phyloP scores from a whole-genome alignment of 116 monocot genomes.

The Trichopus zeylanicus region DNA sequence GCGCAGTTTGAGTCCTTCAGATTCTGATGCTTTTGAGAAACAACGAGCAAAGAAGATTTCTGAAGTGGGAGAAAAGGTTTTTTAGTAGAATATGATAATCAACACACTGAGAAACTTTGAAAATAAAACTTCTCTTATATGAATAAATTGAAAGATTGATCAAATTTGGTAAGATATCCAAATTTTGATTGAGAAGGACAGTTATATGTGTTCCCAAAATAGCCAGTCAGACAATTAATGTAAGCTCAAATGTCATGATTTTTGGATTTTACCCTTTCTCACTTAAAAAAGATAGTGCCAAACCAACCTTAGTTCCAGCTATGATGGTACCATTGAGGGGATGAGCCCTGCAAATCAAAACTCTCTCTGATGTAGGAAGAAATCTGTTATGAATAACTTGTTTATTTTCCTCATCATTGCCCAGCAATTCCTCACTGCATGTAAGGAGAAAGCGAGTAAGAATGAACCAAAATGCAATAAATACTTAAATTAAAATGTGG shows the following conservation, averaged over 20 bases:
- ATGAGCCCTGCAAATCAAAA: constrained; percentile 51
- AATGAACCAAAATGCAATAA: neutral
- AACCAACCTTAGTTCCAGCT: constrained; percentile 62
- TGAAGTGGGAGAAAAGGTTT: constrained; percentile 8
- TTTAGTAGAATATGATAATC: neutral
- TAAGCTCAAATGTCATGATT: neutral
- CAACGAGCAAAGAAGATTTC: constrained; percentile 29
- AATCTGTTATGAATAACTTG: constrained; percentile 20
- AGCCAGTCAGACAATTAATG: neutral
- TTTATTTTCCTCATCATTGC: constrained; percentile 7
- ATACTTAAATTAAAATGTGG: neutral
- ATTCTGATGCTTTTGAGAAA: constrained; percentile 19
- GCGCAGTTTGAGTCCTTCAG: too few relatives aligned
- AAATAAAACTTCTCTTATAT: neutral
- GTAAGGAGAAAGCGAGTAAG: neutral
- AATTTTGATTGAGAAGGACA: neutral
- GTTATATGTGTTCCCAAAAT: neutral
- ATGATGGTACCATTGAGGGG: constrained; percentile 57
- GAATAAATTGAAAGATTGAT: neutral
- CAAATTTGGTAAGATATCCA: neutral
- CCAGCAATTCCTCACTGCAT: constrained; percentile 15
- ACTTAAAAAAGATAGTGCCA: neutral
- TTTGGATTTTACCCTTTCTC: neutral
- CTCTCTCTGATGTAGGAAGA: constrained; percentile 21
- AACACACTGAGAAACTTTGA: neutral